Conservation (phyloP, 1,284 basidiomycete species). For the Dichomitus squalens region DNA sequence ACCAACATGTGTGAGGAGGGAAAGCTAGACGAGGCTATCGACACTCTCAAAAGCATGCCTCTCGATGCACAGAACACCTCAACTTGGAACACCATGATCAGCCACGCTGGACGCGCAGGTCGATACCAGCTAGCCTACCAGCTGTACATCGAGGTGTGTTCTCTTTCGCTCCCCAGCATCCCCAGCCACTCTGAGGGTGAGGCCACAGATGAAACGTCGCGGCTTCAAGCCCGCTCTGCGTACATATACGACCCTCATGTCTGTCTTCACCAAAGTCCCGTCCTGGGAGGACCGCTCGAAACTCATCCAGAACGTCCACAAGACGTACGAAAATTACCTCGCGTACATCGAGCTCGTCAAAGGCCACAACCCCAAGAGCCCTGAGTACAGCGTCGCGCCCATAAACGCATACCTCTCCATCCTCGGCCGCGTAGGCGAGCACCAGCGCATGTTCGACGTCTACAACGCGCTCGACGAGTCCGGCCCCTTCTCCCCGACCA, state of each 20-base stretch:
- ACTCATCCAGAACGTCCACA: slow-evolving; percentile 61
- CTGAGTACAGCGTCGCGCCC: slow-evolving; percentile 48
- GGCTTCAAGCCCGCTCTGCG: slow-evolving; percentile 65
- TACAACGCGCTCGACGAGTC: slow-evolving; percentile 63
- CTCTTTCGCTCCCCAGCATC: no score
- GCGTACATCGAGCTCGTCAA: slow-evolving; percentile 50
- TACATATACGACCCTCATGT: slow-evolving; percentile 68
- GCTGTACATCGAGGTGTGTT: slow-evolving; percentile 69
- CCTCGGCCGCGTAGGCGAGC: slow-evolving; percentile 55
- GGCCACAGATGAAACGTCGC: slow-evolving; percentile 74
- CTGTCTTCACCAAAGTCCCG: slow-evolving; percentile 57
- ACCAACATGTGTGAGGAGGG: slow-evolving; percentile 54
- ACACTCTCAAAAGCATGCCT: slow-evolving; percentile 63
- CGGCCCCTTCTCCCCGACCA: slow-evolving; percentile 58
- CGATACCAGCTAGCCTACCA: slow-evolving; percentile 59
- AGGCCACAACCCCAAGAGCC: slow-evolving; percentile 45
- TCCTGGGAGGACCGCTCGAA: slow-evolving; percentile 57
- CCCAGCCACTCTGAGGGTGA: background rate
- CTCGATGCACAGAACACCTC: slow-evolving; percentile 67
- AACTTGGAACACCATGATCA: slow-evolving; percentile 77
- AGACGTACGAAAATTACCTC: slow-evolving; percentile 57
- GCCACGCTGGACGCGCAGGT: slow-evolving; percentile 54
- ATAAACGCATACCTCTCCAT: slow-evolving; percentile 64
- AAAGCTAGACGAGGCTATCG: slow-evolving; percentile 59
- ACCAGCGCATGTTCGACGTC: slow-evolving; percentile 71